Base-by-base conservation (phyloP, 2,329 filamentous ascomycete genomes). In the Plenodomus biglobosus region DNA sequence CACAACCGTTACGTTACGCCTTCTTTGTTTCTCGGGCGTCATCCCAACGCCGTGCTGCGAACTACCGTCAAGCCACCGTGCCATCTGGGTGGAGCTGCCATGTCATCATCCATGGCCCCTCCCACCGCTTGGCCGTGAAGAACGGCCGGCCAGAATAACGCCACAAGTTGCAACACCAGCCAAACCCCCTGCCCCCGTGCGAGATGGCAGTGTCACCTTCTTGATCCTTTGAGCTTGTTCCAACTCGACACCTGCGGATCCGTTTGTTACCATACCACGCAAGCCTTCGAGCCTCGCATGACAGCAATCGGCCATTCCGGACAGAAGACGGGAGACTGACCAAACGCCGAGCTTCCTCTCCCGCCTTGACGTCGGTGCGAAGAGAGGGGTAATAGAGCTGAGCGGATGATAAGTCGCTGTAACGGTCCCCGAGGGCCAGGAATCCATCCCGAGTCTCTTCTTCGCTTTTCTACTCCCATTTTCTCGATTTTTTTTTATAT, bases 391-490 rank as follows among this genome's bases (percentile, higher is more conserved):
- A 32, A 10, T 11, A 24, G 27, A 32, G 27, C 27, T 32, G 6
- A 32, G 6, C 15, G 27, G 27, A 32, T 32, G 27, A 32, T 11
- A 32, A 32, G 11, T 32, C 27, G 27, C 27, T 32, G 13, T 32
- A 32, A 11, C 13, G 27, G 11, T 3, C 27, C 27, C 27, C 27
- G 27, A 32, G 27, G 6, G 15, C 3, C 11, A 11, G 8, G 27
- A 32, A 15, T 20, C 37, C 18, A 15, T 40, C 40, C 16, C 40
- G 45, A 42, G 43, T 30, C 24, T 35, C 39, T 24, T 40, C 20
- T 38, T 15, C 45, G 7, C 34, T 41, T 36, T 35, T 13, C 16
- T 19, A 24, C 10, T 34, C 21, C 11, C 6, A 15, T 7, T 32
- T 32, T 15, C 8, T 32, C 15, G 27, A 32, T 10, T 11, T 30